Percentiles rank a stretch among this genome's conserved stretches.
Evolutionary conservation across 2,329 filamentous ascomycete genomes (phyloP).

Genomic region (Lomentospora prolificans): DNA sequence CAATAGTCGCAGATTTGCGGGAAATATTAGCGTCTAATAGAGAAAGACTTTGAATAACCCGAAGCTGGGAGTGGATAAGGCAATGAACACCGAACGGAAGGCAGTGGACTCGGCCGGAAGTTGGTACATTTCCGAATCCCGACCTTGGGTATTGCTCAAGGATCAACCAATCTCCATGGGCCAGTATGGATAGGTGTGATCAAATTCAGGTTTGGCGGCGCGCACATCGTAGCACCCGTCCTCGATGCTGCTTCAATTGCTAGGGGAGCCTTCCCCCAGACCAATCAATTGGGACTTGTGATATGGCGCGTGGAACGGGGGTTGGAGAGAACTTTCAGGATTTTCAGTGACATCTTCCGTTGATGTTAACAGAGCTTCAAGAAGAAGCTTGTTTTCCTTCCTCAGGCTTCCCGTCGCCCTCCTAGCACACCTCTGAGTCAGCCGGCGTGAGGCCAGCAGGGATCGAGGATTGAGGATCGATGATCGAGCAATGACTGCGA

Average conservation of each 20-base stretch:
- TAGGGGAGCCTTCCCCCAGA: too few relatives aligned
- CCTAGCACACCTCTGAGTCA: too few relatives aligned
- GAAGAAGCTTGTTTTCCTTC: not conserved
- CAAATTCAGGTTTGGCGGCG: not conserved
- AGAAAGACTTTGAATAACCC: too few relatives aligned
- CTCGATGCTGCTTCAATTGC: too few relatives aligned
- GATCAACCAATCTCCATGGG: not conserved
- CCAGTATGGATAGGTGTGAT: too few relatives aligned
- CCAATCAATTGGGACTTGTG: not conserved
- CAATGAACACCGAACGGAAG: not conserved
- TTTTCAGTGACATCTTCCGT: not conserved
- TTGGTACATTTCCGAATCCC: not conserved
- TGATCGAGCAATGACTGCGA: too few relatives aligned
- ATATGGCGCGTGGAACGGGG: not conserved
- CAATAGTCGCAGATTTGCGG: too few relatives aligned
- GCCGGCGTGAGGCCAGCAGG: too few relatives aligned
- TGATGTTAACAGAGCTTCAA: not conserved
- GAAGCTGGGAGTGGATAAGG: too few relatives aligned
- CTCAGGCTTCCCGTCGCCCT: not conserved
- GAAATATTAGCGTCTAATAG: not conserved
- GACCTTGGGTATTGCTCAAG: not conserved
- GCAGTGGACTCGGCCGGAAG: not conserved
- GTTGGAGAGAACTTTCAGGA: not conserved
- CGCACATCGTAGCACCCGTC: not conserved
- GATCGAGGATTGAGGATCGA: too few relatives aligned